A percentile compares a stretch with the other conserved stretches of the same genome.
These are phyloP conservation scores for Rhodotorula paludigena DNA, from an alignment of 768 basidiomycete genomes.

Conservation along the genomic window DNA sequence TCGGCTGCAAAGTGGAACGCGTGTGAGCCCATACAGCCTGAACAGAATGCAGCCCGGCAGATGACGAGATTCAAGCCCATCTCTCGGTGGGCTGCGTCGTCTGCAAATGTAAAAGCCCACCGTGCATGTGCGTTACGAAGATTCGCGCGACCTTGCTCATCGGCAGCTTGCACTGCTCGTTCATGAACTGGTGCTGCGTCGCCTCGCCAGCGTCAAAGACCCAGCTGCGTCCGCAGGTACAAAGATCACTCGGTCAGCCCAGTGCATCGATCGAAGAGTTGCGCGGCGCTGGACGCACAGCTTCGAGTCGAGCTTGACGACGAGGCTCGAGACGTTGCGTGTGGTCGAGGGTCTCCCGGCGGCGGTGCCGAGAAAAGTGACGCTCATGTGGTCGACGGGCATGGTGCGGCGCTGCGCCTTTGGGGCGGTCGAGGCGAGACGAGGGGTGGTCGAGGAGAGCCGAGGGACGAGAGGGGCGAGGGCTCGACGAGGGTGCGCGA, in stretches of 20 bases:
- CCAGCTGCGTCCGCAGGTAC: constrained; percentile 11
- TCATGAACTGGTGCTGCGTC: constrained; percentile 41
- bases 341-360: constrained; percentile 34
- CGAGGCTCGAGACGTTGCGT: constrained; percentile 40
- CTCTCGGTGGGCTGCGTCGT: not conserved
- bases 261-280: not conserved
- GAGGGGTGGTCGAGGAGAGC: not conserved
- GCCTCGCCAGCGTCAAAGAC: constrained; percentile 41
- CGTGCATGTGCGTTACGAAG: constrained; percentile 81
- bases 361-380: constrained; percentile 42
- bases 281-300: constrained; percentile 1
- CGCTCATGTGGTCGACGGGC: constrained; percentile 19
- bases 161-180: constrained; percentile 46
- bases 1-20: constrained; percentile 7
- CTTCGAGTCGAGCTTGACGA: constrained; percentile 35
- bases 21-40: not conserved
- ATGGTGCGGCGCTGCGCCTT: not conserved
- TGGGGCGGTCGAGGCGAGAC: not conserved
- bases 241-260: no score
- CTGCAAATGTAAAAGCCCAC: constrained; percentile 57
- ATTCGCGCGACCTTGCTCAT: constrained; percentile 67
- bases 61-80: constrained; percentile 64
- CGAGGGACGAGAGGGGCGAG: not conserved
- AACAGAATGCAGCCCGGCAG: not conserved
- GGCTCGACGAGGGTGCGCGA: not conserved